Evolutionary conservation across 2,329 filamentous ascomycete species (phyloP), one percentile per base, ranked within the genome.

Genomic region (Ophiostoma tasmaniense): DNA sequence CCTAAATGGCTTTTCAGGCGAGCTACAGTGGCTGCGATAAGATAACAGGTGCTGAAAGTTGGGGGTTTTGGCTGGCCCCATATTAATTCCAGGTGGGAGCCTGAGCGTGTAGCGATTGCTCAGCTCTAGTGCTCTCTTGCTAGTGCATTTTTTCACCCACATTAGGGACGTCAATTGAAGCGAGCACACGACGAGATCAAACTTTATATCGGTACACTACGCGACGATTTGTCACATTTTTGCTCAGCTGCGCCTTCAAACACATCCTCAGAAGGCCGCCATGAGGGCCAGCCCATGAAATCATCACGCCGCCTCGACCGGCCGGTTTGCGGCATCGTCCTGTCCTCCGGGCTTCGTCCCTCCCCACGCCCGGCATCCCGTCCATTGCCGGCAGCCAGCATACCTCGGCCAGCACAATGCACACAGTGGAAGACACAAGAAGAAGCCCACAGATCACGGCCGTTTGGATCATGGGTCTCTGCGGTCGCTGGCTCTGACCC

Each of bases 261-360:
- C n/a, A 55, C n/a, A 28, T 10, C 50, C 10, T 1, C 17, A 35
- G 8, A n/a, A 17, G 70, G 74, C 72, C 74, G 80, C 73, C 78
- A 85, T 84, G 83, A 80, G 77, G 80, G 82, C 80, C 79, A 81
- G 78, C 84, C 80, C 83, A 87, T 87, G 85, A 87, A 82, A 84
- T 79, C 82, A 79, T 79, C 81, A 75, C 82, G 80, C 79, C 83
- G 82, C 83, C 81, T 86, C 79, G 83, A 87, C 79, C 80, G 84
- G 81, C 84, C 83, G 80, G 82, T 84, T 80, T 85, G 82, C 80
- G 80, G 82, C 81, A 82, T 83, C 76, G 81, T 85, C 77, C 79
- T 84, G 76, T 79, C 80, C 74, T 79, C 78, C 78, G 80, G 80
- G 77, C 78, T 79, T 72, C 39, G 50, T 22, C 25, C 42, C 28